A percentile compares a stretch with the other conserved stretches of the same genome.
These are phyloP conservation scores for Aethionema arabicum DNA, from an alignment of 345 rosid species.

Conservation along the genomic window DNA sequence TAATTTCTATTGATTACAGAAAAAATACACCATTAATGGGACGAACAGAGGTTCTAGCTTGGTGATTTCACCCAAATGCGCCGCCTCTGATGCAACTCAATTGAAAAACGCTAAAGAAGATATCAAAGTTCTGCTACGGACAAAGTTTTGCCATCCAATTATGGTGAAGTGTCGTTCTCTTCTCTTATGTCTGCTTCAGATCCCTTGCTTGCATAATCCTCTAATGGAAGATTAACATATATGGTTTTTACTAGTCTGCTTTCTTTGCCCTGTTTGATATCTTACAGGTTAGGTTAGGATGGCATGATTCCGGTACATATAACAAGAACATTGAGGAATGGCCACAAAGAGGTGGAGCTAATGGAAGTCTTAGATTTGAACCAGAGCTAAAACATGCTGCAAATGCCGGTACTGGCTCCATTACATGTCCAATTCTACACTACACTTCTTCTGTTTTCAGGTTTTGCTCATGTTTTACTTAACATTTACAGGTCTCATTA, in stretches of 20 bases:
- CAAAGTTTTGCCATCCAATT: slow-evolving; percentile 81
- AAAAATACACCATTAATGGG: slow-evolving; percentile 36
- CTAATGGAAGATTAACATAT: background rate
- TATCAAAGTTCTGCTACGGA: slow-evolving; percentile 72
- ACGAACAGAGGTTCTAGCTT: slow-evolving; percentile 39
- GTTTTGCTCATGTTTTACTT: slow-evolving; percentile 13
- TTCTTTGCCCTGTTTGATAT: slow-evolving; percentile 6
- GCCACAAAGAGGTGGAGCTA: slow-evolving; percentile 92
- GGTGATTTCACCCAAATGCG: slow-evolving; percentile 47
- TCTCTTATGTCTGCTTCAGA: background rate
- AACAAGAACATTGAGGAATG: slow-evolving; percentile 88
- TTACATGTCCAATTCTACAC: background rate
- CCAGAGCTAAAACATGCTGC: slow-evolving; percentile 91
- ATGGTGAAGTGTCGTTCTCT: slow-evolving; percentile 43
- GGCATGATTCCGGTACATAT: slow-evolving; percentile 98
- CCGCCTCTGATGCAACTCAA: slow-evolving; percentile 79
- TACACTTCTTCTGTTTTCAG: background rate
- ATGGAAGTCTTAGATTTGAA: slow-evolving; percentile 91
- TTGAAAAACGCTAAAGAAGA: slow-evolving; percentile 86
- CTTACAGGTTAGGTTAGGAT: slow-evolving; percentile 79
- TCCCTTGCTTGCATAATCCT: background rate
- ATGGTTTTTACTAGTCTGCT: background rate
- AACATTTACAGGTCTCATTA: slow-evolving; percentile 64
- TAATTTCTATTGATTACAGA: slow-evolving; percentile 36
- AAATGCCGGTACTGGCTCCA: slow-evolving; percentile 69